Conservation (phyloP, 2,329 filamentous ascomycete species). For the Aspergillus fructus region DNA sequence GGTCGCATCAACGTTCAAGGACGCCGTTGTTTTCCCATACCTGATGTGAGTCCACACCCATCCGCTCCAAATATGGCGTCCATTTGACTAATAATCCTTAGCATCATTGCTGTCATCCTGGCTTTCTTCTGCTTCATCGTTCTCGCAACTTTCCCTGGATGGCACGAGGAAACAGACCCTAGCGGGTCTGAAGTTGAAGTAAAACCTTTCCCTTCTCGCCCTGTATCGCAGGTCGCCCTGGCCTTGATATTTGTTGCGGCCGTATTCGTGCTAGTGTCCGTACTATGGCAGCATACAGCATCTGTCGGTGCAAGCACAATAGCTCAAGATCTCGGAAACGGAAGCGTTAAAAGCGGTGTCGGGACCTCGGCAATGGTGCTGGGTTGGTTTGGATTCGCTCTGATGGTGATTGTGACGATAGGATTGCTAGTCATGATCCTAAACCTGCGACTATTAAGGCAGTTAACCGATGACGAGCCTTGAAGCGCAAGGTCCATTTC, state of each 20-base stretch:
- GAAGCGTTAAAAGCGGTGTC: slow-evolving; percentile 80
- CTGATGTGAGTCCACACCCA: slow-evolving; percentile 67
- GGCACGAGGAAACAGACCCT: slow-evolving; percentile 86
- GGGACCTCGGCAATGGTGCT: slow-evolving; percentile 95
- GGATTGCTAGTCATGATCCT: slow-evolving; percentile 94
- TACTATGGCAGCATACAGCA: slow-evolving; percentile 73
- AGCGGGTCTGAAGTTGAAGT: slow-evolving; percentile 83
- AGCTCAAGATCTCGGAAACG: slow-evolving; percentile 88
- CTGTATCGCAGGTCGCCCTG: slow-evolving; percentile 88
- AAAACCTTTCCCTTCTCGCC: slow-evolving; percentile 88
- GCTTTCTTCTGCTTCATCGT: slow-evolving; percentile 94
- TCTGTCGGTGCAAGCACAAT: slow-evolving; percentile 94
- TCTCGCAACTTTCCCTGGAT: slow-evolving; percentile 93
- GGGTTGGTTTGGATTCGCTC: slow-evolving; percentile 93
- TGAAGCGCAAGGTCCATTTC: not conserved
- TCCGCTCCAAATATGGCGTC: not conserved
- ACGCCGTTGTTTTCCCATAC: slow-evolving; percentile 97
- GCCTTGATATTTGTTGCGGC: slow-evolving; percentile 80
- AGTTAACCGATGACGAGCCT: slow-evolving; percentile 48
- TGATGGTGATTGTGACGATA: slow-evolving; percentile 93
- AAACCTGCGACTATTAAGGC: slow-evolving; percentile 77
- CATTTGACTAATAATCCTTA: slow-evolving; percentile 34
- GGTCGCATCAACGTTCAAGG: slow-evolving; percentile 96
- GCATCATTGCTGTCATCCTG: slow-evolving; percentile 96
- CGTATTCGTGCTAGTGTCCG: slow-evolving; percentile 65